These are phyloP conservation scores for Porphyrellus sp. DNA, from an alignment of 1,284 basidiomycete species.

Conservation along the genomic window DNA sequence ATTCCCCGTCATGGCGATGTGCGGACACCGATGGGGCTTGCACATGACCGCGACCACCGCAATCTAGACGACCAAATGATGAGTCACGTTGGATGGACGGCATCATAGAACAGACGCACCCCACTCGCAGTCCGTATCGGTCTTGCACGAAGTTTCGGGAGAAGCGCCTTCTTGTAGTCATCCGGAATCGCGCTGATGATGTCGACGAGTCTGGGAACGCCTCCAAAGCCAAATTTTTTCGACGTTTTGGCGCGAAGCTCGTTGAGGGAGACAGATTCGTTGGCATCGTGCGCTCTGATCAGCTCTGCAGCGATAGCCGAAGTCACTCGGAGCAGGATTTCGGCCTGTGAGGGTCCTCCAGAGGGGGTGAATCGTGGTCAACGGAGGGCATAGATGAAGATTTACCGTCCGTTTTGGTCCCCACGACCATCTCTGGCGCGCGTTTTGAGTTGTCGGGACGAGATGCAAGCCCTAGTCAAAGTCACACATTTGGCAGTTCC, in stretches of 20 bases:
- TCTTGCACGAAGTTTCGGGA: conserved; percentile 90
- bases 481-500: conserved; percentile 1
- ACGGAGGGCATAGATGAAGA: not conserved
- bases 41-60: conserved; percentile 99
- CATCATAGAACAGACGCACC: conserved; percentile 45
- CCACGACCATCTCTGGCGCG: conserved; percentile 39
- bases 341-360: conserved; percentile 81
- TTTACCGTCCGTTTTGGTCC: conserved; percentile 41
- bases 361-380: not conserved
- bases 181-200: conserved; percentile 99
- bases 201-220: conserved; percentile 92
- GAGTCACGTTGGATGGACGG: conserved; percentile 3
- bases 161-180: conserved; percentile 88
- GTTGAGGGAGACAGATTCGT: conserved; percentile 80
- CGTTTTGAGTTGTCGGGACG: not conserved
- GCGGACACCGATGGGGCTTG: conserved; percentile 98
- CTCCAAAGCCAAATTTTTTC: conserved; percentile 85
- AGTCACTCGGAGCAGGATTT: conserved; percentile 86
- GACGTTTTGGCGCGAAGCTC: conserved; percentile 84
- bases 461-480: not conserved
- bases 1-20: conserved; percentile 99
- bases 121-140: conserved; percentile 98
- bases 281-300: conserved; percentile 83
- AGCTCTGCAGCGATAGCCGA: conserved; percentile 94
- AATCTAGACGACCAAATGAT: conserved; percentile 51